Conservation (phyloP, 1,284 basidiomycete genomes). For the Pseudozyma sp. region DNA sequence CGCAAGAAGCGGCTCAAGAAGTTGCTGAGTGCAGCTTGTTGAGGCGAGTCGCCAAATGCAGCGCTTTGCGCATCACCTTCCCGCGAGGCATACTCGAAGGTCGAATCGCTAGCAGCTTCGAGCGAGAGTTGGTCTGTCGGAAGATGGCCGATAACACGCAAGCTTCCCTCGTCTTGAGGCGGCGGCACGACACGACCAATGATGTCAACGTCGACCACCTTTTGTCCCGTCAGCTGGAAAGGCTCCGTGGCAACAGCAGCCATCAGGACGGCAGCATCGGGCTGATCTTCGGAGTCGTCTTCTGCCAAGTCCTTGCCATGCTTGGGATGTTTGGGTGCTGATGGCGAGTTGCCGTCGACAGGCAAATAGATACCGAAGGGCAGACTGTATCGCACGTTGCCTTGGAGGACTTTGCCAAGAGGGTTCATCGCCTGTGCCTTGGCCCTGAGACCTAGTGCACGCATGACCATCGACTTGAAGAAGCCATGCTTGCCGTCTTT, state of each 20-base stretch:
- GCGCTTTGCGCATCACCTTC: not conserved
- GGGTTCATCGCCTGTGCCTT: slow-evolving; percentile 59
- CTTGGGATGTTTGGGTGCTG: slow-evolving; percentile 27
- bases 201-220: slow-evolving; percentile 49
- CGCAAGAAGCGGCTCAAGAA: slow-evolving; percentile 62
- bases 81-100: slow-evolving; percentile 1
- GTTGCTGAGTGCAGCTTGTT: slow-evolving; percentile 56
- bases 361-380: slow-evolving; percentile 62
- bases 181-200: slow-evolving; percentile 59
- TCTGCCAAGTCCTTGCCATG: slow-evolving; percentile 16
- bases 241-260: slow-evolving; percentile 61
- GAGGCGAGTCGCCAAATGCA: slow-evolving; percentile 37
- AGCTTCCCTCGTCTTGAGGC: slow-evolving; percentile 22
- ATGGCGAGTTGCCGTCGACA: slow-evolving; percentile 21
- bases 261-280: slow-evolving; percentile 50
- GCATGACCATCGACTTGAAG: slow-evolving; percentile 22
- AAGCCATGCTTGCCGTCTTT: slow-evolving; percentile 7
- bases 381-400: slow-evolving; percentile 57
- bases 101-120: not conserved
- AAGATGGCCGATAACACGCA: not conserved
- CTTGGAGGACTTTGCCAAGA: slow-evolving; percentile 55
- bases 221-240: slow-evolving; percentile 53
- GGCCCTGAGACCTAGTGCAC: slow-evolving; percentile 61
- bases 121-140: slow-evolving; percentile 7
- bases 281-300: slow-evolving; percentile 2